Conservation (phyloP, 2,329 filamentous ascomycete species). For the Trichothecium sympodiale region DNA sequence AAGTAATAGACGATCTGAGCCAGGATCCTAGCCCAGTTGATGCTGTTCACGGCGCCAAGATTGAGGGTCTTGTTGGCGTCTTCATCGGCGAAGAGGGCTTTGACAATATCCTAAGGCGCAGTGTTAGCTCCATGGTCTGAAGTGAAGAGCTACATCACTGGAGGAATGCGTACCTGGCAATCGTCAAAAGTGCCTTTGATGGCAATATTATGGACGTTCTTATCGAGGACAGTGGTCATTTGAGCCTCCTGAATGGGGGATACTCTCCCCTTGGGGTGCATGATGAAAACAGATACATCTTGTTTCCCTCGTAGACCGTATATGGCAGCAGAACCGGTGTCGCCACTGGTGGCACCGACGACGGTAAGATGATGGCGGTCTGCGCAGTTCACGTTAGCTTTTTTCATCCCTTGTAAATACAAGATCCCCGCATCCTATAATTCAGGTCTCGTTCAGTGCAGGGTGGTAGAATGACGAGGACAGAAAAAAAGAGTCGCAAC, state of each 20-base stretch:
- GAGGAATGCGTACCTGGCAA: constrained; percentile 55
- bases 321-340: constrained; percentile 90
- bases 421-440: too few species aligned
- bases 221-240: constrained; percentile 88
- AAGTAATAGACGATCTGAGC: constrained; percentile 98
- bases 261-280: constrained; percentile 84
- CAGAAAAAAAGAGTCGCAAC: constrained; percentile 4
- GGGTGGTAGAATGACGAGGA: neutral
- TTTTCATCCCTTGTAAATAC: neutral
- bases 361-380: constrained; percentile 74
- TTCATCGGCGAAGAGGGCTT: constrained; percentile 78
- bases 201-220: constrained; percentile 85
- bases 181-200: constrained; percentile 92
- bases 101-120: constrained; percentile 64
- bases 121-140: neutral
- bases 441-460: too few species aligned
- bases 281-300: constrained; percentile 91
- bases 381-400: constrained; percentile 10
- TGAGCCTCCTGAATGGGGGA: constrained; percentile 90
- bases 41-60: constrained; percentile 89
- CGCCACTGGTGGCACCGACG: constrained; percentile 76
- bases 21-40: constrained; percentile 91
- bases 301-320: constrained; percentile 92
- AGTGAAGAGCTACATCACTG: neutral
- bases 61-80: constrained; percentile 74